Base-by-base conservation (phyloP, 352 stramenopile species). In the Bremia lactucae region DNA sequence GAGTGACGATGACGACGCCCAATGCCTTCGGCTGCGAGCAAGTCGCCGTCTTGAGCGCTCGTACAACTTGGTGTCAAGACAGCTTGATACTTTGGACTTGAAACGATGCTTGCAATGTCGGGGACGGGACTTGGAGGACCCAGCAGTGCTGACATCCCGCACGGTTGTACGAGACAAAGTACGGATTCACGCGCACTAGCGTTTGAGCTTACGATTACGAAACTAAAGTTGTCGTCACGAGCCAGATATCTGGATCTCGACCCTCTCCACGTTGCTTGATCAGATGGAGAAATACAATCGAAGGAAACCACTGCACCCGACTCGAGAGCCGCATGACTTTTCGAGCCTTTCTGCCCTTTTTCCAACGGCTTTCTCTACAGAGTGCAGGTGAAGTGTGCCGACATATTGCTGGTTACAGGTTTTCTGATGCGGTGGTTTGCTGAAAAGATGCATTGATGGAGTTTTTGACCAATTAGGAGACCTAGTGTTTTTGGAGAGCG, bases 21-120 rank as follows among this genome's bases (percentile, higher is more conserved):
- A 8, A 34, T 31, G 16, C 36, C 41, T 10, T 50, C n/a, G n/a
- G n/a, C 53, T 10, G 19, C 13, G 14, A 55, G 6, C 0, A 53
- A 14, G 3, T 55, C 47, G 3, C 44, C 9, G 5, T 68, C 53
- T 7, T 51, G 40, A 1, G 34, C 19, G 20, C 46, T 55, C 29
- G 22, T 38, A 21, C 34, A 11, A 10, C 44, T 61, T n/a, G 68
- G 62, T 16, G 65, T 69, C 7, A 33, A 25, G 6, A 65, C 37
- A 8, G 54, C 62, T 39, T 74, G 63, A 36, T 77, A 76, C 43
- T 54, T 41, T 29, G 58, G 49, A 59, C 57, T 66, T 15, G 36
- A 0, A 20, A 14, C 34, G 25, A 36, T 43, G 18, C 7, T 14
- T 8, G 39, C 46, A 31, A 15, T 23, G 21, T 34, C 33, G n/a